Percentiles rank a stretch among this genome's conserved stretches.
These are phyloP conservation scores for Kluyveromyces aestuarii DNA, from an alignment of 805 yeast genomes.

Conservation along the genomic window DNA sequence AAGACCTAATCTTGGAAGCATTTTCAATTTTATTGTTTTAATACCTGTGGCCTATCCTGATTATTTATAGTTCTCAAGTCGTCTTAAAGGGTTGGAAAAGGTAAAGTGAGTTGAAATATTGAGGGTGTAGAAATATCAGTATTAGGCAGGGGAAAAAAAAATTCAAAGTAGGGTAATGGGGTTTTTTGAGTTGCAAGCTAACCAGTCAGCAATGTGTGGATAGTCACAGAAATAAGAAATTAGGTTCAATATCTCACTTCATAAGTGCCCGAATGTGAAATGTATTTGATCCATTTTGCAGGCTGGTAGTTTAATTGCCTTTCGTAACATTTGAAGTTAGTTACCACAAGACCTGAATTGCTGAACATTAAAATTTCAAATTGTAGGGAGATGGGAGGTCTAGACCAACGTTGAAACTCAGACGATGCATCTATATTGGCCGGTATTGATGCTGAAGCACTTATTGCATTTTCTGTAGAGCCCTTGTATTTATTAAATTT, in stretches of 20 bases:
- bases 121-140: no score
- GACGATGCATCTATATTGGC: slow-evolving; percentile 17
- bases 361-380: slow-evolving; percentile 70
- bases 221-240: neutral
- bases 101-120: no score
- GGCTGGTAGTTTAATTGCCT: slow-evolving; percentile 49
- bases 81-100: no score
- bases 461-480: slow-evolving; percentile 49
- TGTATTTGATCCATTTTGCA: slow-evolving; percentile 82
- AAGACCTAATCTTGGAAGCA: no score
- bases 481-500: slow-evolving; percentile 61
- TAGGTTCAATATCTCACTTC: slow-evolving; percentile 54
- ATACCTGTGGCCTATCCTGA: no score
- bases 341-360: slow-evolving; percentile 65
- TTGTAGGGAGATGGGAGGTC: slow-evolving; percentile 65
- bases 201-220: neutral
- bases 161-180: no score
- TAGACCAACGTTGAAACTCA: slow-evolving; percentile 42
- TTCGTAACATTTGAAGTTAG: slow-evolving; percentile 59
- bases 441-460: slow-evolving; percentile 40
- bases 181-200: no score
- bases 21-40: no score
- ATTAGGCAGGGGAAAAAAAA: no score
- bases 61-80: no score
- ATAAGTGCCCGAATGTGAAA: slow-evolving; percentile 67